Percentiles rank a stretch among this genome's conserved stretches.
Conservation (phyloP, 306 rosid genomes). For the Ormosia emarginata region DNA sequence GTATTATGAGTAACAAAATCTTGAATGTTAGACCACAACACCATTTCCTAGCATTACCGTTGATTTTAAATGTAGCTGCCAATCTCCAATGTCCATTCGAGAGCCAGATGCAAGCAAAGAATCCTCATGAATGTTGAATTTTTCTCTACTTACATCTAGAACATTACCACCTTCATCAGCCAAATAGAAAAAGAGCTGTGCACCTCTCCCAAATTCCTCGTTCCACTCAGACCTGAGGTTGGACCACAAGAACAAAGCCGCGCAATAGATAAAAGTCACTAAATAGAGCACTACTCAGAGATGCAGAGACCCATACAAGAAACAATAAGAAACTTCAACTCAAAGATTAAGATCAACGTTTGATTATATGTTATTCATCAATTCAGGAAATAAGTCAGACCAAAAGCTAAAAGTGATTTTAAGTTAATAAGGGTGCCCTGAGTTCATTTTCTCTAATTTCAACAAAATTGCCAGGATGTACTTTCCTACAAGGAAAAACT, state of each 20-base stretch:
- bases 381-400: not conserved
- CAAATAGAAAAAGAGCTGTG: conserved; percentile 85
- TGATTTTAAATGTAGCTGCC: conserved; percentile 94
- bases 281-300: not conserved
- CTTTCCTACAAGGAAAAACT: conserved; percentile 5
- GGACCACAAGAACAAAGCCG: conserved; percentile 26
- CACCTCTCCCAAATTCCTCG: conserved; percentile 46
- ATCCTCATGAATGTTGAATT: conserved; percentile 42
- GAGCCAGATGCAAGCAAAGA: conserved; percentile 80
- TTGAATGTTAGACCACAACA: conserved; percentile 13
- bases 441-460: not conserved
- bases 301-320: conserved; percentile 3
- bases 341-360: not conserved
- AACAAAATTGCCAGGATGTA: not conserved
- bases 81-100: conserved; percentile 72
- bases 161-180: conserved; percentile 81
- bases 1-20: not conserved
- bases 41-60: conserved; percentile 47
- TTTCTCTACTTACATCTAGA: conserved; percentile 51
- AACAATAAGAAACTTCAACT: not conserved
- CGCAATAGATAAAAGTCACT: not conserved
- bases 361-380: not conserved
- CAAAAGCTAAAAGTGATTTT: not conserved
- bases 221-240: conserved; percentile 53
- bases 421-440: not conserved